Evolutionary conservation across 208 protist genomes (phyloP).

Genomic region (Crithidia mellificae): DNA sequence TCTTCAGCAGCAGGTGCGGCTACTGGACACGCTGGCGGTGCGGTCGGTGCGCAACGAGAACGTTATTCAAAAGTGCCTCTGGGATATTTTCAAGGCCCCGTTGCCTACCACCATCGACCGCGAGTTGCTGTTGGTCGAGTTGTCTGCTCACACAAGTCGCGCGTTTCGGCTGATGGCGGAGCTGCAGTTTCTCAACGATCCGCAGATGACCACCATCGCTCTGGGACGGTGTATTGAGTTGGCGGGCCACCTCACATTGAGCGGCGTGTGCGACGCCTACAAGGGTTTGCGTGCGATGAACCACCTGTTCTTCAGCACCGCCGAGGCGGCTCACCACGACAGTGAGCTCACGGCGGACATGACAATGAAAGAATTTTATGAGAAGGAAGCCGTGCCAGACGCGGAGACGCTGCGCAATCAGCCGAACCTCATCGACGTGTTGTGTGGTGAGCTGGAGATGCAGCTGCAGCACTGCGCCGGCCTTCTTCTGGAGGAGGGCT

Average conservation of each 20-base stretch:
- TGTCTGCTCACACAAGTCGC: constrained; percentile 49
- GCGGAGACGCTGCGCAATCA: constrained; percentile 50
- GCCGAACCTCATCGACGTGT: constrained; percentile 77
- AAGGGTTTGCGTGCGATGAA: constrained; percentile 50
- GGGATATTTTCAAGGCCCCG: constrained; percentile 65
- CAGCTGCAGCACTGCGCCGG: constrained; percentile 30
- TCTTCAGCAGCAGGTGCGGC: constrained; percentile 27
- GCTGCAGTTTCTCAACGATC: constrained; percentile 57
- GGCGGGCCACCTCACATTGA: constrained; percentile 39
- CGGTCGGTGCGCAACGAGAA: constrained; percentile 66
- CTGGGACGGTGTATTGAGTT: constrained; percentile 76
- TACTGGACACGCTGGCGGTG: constrained; percentile 28
- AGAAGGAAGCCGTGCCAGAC: constrained; percentile 10
- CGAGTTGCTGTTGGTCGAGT: constrained; percentile 1
- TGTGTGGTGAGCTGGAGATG: constrained; percentile 68
- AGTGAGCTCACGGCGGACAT: constrained; percentile 31
- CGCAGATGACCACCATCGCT: constrained; percentile 65
- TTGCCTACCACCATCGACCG: not conserved
- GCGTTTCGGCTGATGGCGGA: constrained; percentile 60
- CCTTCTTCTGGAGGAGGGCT: not conserved
- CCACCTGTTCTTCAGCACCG: constrained; percentile 65
- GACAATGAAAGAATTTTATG: constrained; percentile 31
- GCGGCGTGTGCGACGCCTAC: constrained; percentile 52
- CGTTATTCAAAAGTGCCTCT: constrained; percentile 59
- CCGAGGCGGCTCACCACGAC: constrained; percentile 55